Evolutionary conservation across 2,329 filamentous ascomycete genomes (phyloP).

Genomic region (Hymenoscyphus infarciens): DNA sequence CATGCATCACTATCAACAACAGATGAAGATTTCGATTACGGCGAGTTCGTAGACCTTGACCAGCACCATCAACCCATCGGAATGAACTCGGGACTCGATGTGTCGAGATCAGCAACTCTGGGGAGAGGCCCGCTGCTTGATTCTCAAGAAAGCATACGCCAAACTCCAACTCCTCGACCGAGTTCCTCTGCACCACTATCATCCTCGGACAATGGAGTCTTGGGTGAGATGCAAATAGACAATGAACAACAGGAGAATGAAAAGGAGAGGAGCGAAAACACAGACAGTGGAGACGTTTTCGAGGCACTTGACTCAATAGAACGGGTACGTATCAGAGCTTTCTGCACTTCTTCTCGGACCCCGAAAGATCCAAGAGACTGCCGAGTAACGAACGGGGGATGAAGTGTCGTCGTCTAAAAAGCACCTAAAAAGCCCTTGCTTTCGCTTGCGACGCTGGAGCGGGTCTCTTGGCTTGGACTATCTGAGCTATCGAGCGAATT

Average conservation of each 20-base stretch:
- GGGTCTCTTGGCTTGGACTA: not conserved
- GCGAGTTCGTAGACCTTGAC: not conserved
- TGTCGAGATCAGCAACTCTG: not conserved
- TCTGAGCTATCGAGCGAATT: not conserved
- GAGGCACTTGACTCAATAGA: not conserved
- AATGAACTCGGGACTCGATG: not conserved
- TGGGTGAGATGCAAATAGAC: not conserved
- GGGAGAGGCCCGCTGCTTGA: not conserved
- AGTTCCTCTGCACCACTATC: not conserved
- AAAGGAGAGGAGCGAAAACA: not conserved
- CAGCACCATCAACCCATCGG: not conserved
- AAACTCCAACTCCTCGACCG: not conserved
- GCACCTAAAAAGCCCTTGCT: not conserved
- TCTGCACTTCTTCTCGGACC: not conserved
- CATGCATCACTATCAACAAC: not conserved
- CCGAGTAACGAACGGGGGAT: not conserved
- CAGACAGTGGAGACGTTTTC: not conserved
- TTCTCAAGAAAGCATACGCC: not conserved
- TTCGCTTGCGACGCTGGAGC: not conserved
- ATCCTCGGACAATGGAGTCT: not conserved
- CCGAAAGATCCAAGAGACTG: not conserved
- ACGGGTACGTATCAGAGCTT: not conserved
- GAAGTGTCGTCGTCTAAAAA: constrained; percentile 1
- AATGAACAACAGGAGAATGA: not conserved
- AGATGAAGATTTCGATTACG: not conserved